Conservation (phyloP, 768 basidiomycete genomes). For the Boletus edulis region DNA sequence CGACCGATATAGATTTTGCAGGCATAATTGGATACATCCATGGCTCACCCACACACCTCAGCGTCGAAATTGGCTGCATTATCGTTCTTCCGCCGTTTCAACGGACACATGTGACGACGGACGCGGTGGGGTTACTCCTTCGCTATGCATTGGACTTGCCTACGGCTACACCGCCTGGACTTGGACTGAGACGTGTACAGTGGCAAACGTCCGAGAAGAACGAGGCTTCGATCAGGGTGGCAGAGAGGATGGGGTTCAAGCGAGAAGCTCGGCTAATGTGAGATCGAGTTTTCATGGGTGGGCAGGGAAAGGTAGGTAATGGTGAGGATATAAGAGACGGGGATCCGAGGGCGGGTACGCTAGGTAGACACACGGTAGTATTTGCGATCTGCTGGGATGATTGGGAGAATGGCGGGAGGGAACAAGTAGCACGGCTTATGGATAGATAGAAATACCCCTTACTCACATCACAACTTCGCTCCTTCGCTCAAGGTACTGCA, state of each 20-base stretch:
- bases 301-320: conserved; percentile 38
- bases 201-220: conserved; percentile 59
- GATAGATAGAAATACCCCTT: neutral
- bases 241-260: conserved; percentile 59
- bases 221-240: conserved; percentile 43
- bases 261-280: conserved; percentile 53
- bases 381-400: conserved; percentile 44
- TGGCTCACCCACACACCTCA: conserved; percentile 39
- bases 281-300: conserved; percentile 46
- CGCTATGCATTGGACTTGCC: conserved; percentile 45
- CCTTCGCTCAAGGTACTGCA: neutral
- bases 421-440: conserved; percentile 7
- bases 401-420: conserved; percentile 17
- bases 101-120: conserved; percentile 59
- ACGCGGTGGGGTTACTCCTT: conserved; percentile 45
- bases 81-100: conserved; percentile 58
- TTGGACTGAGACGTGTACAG: conserved; percentile 54
- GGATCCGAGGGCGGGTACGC: conserved; percentile 17
- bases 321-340: conserved; percentile 32
- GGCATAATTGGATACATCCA: conserved; percentile 53
- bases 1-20: conserved; percentile 34
- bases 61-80: conserved; percentile 52
- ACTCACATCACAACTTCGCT: neutral
- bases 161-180: conserved; percentile 31
- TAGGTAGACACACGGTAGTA: conserved; percentile 37